Conservation (phyloP, 2,329 filamentous ascomycete genomes). For the Neonectria ditissima region DNA sequence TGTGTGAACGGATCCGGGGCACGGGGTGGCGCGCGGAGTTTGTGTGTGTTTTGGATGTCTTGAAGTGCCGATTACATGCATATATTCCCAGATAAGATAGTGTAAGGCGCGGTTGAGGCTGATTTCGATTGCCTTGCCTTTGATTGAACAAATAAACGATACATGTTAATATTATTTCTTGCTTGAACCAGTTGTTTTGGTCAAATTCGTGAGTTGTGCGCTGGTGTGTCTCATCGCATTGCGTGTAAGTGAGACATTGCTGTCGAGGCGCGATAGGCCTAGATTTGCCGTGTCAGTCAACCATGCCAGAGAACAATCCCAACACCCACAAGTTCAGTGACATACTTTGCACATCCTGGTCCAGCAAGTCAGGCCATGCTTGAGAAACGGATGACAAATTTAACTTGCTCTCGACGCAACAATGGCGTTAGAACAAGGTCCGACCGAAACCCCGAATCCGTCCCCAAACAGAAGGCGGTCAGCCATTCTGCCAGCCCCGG, state of each 20-base stretch:
- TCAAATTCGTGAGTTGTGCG: background rate
- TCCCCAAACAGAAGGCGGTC: constrained; percentile 37
- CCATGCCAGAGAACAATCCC: background rate
- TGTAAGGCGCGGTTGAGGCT: background rate
- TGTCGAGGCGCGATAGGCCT: no score
- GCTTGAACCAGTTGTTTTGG: background rate
- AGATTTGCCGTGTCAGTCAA: background rate
- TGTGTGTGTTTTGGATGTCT: background rate
- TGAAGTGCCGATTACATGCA: background rate
- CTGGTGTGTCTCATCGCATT: background rate
- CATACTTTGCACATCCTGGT: background rate
- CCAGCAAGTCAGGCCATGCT: background rate
- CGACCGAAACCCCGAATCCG: background rate
- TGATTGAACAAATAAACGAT: background rate
- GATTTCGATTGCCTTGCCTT: background rate
- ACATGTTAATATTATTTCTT: background rate
- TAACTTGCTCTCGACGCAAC: background rate
- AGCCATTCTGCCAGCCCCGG: constrained; percentile 31
- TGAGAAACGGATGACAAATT: background rate
- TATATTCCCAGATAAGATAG: background rate
- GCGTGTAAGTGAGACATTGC: background rate
- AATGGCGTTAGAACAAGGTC: background rate
- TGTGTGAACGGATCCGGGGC: background rate
- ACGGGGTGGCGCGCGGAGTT: constrained; percentile 18
- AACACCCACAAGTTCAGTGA: background rate